Evolutionary conservation across 495 filamentous ascomycete species (phyloP).

Genomic region (Endocarpon pusillum): DNA sequence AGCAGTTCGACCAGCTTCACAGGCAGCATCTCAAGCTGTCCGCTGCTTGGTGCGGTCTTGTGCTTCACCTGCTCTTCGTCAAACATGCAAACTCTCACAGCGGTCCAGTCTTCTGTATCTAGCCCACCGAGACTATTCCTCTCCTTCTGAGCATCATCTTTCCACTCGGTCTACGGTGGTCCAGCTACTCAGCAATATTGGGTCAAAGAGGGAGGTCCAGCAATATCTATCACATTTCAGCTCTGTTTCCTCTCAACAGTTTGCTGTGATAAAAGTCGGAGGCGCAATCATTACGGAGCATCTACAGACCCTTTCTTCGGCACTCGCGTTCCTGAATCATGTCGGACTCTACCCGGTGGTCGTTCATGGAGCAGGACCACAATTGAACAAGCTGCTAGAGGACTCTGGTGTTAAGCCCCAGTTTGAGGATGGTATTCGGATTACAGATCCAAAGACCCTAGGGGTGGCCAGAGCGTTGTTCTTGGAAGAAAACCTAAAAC

Average conservation of each 20-base stretch:
- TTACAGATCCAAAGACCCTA: slow-evolving; percentile 92
- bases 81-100: slow-evolving; percentile 13
- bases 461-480: slow-evolving; percentile 82
- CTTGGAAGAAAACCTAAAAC: slow-evolving; percentile 87
- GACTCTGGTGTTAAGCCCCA: slow-evolving; percentile 86
- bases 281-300: slow-evolving; percentile 95
- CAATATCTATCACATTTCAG: slow-evolving; percentile 97
- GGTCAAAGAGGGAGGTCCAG: slow-evolving; percentile 91
- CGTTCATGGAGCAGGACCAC: slow-evolving; percentile 89
- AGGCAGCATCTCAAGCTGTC: slow-evolving; percentile 30
- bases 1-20: slow-evolving; percentile 33
- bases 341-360: slow-evolving; percentile 93
- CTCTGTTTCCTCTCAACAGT: slow-evolving; percentile 91
- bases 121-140: slow-evolving; percentile 28
- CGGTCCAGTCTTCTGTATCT: slow-evolving; percentile 15
- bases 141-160: slow-evolving; percentile 28
- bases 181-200: slow-evolving; percentile 88
- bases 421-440: slow-evolving; percentile 90
- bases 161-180: slow-evolving; percentile 77
- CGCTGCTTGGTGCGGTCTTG: slow-evolving; percentile 30
- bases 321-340: slow-evolving; percentile 83
- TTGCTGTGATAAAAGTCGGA: slow-evolving; percentile 97
- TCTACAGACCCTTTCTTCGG: slow-evolving; percentile 72
- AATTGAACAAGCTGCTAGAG: slow-evolving; percentile 87
- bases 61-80: slow-evolving; percentile 12